A percentile compares a stretch with the other conserved stretches of the same genome.
Evolutionary conservation across 2,329 filamentous ascomycete species (phyloP).

Genomic region (Monilinia vaccinii-corymbosi): DNA sequence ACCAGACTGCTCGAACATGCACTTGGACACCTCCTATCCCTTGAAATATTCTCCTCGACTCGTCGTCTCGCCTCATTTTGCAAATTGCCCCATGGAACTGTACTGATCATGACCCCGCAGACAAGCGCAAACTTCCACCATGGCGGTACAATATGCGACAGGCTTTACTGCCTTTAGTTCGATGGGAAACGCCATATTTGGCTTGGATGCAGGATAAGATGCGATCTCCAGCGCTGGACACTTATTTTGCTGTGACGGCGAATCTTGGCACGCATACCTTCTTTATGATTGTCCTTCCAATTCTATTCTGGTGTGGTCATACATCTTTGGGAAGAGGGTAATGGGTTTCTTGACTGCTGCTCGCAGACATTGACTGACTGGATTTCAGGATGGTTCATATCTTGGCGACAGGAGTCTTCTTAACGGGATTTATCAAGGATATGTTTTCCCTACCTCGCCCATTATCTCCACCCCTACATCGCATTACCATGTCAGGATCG

Average conservation of each 20-base stretch:
- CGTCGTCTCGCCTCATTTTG: background rate
- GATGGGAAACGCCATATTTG: slow-evolving; percentile 92
- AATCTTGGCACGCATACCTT: slow-evolving; percentile 97
- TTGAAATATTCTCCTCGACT: background rate
- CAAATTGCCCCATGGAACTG: background rate
- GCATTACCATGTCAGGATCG: slow-evolving; percentile 96
- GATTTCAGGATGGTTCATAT: slow-evolving; percentile 57
- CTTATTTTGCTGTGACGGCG: slow-evolving; percentile 93
- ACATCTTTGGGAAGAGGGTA: slow-evolving; percentile 80
- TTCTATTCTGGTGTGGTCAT: slow-evolving; percentile 95
- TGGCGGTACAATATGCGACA: slow-evolving; percentile 88
- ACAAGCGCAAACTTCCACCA: slow-evolving; percentile 70
- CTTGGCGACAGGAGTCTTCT: slow-evolving; percentile 70
- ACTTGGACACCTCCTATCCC: no score
- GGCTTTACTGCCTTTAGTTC: slow-evolving; percentile 71
- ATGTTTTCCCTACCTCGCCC: slow-evolving; percentile 86
- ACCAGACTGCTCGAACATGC: background rate
- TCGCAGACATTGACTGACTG: slow-evolving; percentile 15
- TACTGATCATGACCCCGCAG: slow-evolving; percentile 36
- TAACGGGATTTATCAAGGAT: slow-evolving; percentile 91
- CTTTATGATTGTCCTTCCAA: slow-evolving; percentile 92
- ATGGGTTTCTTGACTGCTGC: slow-evolving; percentile 29
- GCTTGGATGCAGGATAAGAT: slow-evolving; percentile 74
- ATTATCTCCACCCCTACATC: slow-evolving; percentile 79
- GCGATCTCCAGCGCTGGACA: slow-evolving; percentile 78